Evolutionary conservation across 2,329 filamentous ascomycete genomes (phyloP), one percentile per base, ranked within the genome.

Genomic region (Keithomyces neogunnii): DNA sequence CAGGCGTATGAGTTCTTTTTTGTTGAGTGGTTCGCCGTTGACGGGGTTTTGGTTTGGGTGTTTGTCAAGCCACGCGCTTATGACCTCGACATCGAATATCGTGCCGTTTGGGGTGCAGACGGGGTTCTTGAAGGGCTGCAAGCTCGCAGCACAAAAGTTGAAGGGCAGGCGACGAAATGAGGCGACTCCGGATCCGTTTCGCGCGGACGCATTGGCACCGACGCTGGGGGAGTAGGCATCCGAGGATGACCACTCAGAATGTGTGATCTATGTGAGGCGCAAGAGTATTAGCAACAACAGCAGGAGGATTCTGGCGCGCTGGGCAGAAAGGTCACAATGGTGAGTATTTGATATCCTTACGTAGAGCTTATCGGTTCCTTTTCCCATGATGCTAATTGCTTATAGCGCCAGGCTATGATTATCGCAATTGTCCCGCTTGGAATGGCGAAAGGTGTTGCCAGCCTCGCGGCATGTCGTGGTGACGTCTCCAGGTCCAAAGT

Each of bases 131-230:
- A 96, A 99, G 6, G 95, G 95, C 65, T 97, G 93, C 35, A 99
- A 84, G 54, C 89, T 95, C 39, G 95, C 85, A 55, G 93, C 89
- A 80, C 93, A 99, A 73, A 93, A 97, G 76, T 96, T 97, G 80
- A 95, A 99, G 32, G 95, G 93, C 1, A 99, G 80, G 45, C 89
- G 86, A 63, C 86, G 89, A 74, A 97, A 97, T 38, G 80, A 79
- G 47, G 81, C 78, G 49, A 54, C 60, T 31, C 54, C 49, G 45
- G 59, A 59, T 57, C 81, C 80, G 28, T 70, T 70, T 46, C 77
- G 67, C 68, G 77, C 69, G 65, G 78, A 67, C 51, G 86, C 81
- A 60, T 82, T 83, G 51, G 85, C 77, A 60, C 87, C 87, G 31
- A 80, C 85, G 65, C 84, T 91, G 59, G 90, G 89, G 33, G 88